Percentiles rank a stretch among this genome's conserved stretches.
These are phyloP conservation scores for Ogataea methanolica DNA, from an alignment of 805 yeast species.

Conservation along the genomic window DNA sequence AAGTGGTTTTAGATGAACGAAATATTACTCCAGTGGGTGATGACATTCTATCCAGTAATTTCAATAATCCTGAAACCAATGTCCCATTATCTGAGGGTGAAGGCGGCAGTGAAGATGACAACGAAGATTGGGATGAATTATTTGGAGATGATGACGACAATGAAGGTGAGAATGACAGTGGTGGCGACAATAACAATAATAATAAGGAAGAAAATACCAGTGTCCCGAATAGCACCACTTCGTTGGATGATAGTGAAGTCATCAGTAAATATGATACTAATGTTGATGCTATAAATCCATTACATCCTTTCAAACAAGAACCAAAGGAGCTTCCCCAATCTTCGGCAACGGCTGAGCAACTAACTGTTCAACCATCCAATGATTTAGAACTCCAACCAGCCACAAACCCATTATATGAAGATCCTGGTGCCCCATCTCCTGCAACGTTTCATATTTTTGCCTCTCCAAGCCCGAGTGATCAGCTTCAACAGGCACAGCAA, in stretches of 20 bases:
- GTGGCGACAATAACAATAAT: neutral
- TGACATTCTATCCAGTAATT: no score
- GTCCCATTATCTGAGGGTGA: neutral
- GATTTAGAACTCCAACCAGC: conserved; percentile 25
- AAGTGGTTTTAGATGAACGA: no score
- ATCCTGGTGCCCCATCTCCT: conserved; percentile 84
- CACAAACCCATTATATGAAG: conserved; percentile 55
- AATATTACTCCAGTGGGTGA: neutral
- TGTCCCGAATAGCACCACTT: no score
- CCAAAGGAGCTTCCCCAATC: conserved; percentile 10
- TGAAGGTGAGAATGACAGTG: conserved; percentile 7
- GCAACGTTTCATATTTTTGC: conserved; percentile 46
- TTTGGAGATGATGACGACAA: conserved; percentile 21
- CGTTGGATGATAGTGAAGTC: no score
- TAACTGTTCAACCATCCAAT: neutral
- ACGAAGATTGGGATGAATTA: conserved; percentile 28
- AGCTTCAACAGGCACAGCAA: neutral
- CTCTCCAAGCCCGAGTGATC: conserved; percentile 24
- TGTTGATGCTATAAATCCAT: no score
- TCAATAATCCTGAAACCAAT: neutral
- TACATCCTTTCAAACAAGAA: neutral
- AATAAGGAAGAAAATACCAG: no score
- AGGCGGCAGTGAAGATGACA: conserved; percentile 9
- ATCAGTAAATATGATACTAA: no score
- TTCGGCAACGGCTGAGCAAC: conserved; percentile 1